A percentile compares a stretch with the other conserved stretches of the same genome.
Evolutionary conservation across 768 basidiomycete genomes (phyloP).

Genomic region (Tephrocybe sp.): DNA sequence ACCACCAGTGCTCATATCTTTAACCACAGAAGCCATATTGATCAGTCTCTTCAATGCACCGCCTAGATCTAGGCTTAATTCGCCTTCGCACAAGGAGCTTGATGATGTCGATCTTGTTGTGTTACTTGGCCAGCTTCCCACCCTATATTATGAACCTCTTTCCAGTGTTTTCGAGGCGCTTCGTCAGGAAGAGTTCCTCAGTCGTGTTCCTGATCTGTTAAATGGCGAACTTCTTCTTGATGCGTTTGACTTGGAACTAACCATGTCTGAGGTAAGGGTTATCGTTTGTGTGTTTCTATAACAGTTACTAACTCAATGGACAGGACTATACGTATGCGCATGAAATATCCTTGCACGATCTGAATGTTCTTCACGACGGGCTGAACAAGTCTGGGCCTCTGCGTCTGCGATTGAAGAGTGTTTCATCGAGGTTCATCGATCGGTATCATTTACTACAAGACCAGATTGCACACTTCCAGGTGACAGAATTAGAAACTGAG

Average conservation of each 20-base stretch:
- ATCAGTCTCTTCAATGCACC: conserved; percentile 62
- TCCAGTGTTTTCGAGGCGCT: conserved; percentile 70
- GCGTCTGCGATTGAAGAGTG: conserved; percentile 51
- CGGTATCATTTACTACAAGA: conserved; percentile 67
- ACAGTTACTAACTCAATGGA: background rate
- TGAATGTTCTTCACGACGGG: conserved; percentile 69
- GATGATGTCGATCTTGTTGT: conserved; percentile 31
- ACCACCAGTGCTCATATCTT: conserved; percentile 60
- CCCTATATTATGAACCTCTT: conserved; percentile 77
- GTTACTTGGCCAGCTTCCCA: conserved; percentile 63
- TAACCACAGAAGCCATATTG: conserved; percentile 36
- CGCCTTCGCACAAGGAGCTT: conserved; percentile 22
- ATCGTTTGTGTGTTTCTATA: background rate
- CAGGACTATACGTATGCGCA: conserved; percentile 72
- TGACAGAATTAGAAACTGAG: conserved; percentile 9
- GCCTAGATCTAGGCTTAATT: conserved; percentile 23
- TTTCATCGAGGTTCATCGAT: conserved; percentile 60
- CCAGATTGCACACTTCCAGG: conserved; percentile 38
- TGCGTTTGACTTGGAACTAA: conserved; percentile 67
- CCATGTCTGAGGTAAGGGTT: conserved; percentile 60
- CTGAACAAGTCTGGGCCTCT: conserved; percentile 62
- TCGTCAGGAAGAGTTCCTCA: conserved; percentile 58
- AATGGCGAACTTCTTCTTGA: conserved; percentile 69
- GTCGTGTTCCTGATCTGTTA: conserved; percentile 42
- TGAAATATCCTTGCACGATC: conserved; percentile 71